These are phyloP conservation scores for Euclidium syriacum DNA, from an alignment of 345 rosid genomes.

Conservation along the genomic window DNA sequence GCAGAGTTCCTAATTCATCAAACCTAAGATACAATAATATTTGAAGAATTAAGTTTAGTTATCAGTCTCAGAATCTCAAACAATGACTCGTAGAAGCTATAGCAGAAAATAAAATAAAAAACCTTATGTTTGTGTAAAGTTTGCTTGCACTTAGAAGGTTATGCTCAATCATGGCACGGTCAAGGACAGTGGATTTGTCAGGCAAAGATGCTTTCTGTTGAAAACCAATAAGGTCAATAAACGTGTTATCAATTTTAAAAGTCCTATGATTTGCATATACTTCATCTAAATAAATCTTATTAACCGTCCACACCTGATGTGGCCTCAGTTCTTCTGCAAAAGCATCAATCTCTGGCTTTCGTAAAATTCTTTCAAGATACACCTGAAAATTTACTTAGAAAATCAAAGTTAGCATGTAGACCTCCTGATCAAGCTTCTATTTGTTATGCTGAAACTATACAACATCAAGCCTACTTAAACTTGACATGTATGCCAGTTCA, in stretches of 20 bases:
- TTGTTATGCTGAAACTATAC: background rate
- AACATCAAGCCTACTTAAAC: background rate
- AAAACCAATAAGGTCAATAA: conserved; percentile 17
- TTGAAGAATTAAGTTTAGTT: background rate
- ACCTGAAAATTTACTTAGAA: conserved; percentile 46
- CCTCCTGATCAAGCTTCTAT: conserved; percentile 5
- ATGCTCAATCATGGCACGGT: conserved; percentile 98
- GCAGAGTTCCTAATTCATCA: conserved; percentile 91
- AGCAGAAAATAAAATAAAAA: too few relatives aligned
- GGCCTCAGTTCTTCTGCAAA: conserved; percentile 89
- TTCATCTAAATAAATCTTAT: background rate
- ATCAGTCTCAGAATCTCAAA: background rate
- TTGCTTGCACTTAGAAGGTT: conserved; percentile 96
- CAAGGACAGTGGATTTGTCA: conserved; percentile 91
- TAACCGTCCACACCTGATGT: conserved; percentile 63
- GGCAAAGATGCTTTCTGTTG: conserved; percentile 89
- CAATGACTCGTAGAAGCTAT: too few relatives aligned
- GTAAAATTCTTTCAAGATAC: conserved; percentile 87
- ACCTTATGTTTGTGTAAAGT: conserved; percentile 95
- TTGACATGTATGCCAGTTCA: background rate
- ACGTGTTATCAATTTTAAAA: background rate
- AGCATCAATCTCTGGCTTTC: conserved; percentile 95
- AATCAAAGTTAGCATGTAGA: background rate
- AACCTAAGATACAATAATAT: conserved; percentile 45
- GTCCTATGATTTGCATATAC: background rate